phyloP scores from a whole-genome alignment of 306 rosid species.

The Vigna nakashimae region DNA sequence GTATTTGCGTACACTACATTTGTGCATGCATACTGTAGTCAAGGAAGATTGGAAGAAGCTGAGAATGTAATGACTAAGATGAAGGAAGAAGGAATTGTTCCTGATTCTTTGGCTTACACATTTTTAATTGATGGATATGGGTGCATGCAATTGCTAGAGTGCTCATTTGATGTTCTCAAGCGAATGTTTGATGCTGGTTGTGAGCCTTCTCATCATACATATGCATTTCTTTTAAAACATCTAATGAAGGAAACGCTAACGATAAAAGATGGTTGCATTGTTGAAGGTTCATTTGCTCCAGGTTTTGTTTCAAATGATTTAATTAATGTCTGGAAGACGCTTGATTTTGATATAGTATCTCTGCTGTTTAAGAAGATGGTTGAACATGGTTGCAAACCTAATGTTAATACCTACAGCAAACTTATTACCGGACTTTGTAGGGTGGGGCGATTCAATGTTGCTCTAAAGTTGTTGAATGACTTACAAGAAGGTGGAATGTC shows the following conservation, averaged over 20 bases:
- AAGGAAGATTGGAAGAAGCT: conserved; percentile 66
- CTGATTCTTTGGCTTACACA: conserved; percentile 65
- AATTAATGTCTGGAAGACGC: conserved; percentile 56
- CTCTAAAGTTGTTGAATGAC: conserved; percentile 54
- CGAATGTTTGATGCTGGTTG: conserved; percentile 69
- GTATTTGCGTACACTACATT: conserved; percentile 59
- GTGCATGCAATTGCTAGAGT: conserved; percentile 53
- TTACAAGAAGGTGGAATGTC: conserved; percentile 56
- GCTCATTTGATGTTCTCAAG: conserved; percentile 70
- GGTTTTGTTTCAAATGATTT: conserved; percentile 43
- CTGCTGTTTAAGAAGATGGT: conserved; percentile 65
- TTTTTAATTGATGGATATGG: conserved; percentile 66
- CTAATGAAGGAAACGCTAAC: conserved; percentile 45
- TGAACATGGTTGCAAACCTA: conserved; percentile 66
- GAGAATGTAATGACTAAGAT: conserved; percentile 61
- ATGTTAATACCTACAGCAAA: conserved; percentile 58
- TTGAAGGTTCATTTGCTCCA: conserved; percentile 43
- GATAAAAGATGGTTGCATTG: conserved; percentile 9
- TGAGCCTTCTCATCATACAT: conserved; percentile 69
- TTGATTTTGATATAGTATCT: conserved; percentile 56
- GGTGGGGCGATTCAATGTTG: conserved; percentile 54
- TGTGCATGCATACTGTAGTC: conserved; percentile 66
- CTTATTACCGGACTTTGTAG: conserved; percentile 71
- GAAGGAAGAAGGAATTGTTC: conserved; percentile 58
- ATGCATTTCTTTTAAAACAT: conserved; percentile 63